Percentiles rank a stretch among this genome's conserved stretches.
Evolutionary conservation across 495 filamentous ascomycete species (phyloP).

Genomic region (Daldinia loculata): DNA sequence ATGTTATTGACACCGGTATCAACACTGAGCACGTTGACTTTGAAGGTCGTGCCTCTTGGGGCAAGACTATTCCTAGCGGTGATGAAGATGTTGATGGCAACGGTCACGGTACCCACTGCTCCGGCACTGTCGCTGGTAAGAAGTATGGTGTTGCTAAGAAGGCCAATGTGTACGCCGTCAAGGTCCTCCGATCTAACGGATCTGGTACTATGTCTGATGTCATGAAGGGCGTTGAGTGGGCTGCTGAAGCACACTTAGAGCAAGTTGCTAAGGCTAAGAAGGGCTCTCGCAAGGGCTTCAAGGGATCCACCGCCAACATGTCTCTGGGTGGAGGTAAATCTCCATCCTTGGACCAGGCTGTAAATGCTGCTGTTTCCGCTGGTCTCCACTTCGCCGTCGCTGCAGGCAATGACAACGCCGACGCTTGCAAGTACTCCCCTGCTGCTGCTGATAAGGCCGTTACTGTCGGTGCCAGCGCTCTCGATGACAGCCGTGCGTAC

Average conservation of each 20-base stretch:
- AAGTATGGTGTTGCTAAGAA: conserved; percentile 99
- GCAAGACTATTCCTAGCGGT: conserved; percentile 87
- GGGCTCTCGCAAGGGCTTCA: conserved; percentile 92
- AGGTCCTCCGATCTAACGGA: conserved; percentile 96
- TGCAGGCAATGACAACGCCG: conserved; percentile 97
- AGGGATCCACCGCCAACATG: conserved; percentile 99
- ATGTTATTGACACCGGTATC: conserved; percentile 98
- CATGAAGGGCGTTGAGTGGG: conserved; percentile 97
- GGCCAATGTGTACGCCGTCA: conserved; percentile 94
- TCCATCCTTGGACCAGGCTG: conserved; percentile 83
- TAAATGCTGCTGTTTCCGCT: conserved; percentile 89
- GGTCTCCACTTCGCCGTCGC: conserved; percentile 98
- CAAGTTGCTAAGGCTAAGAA: conserved; percentile 78
- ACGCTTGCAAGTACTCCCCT: conserved; percentile 99
- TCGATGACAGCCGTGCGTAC: conserved; percentile 96
- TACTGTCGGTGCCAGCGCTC: conserved; percentile 93
- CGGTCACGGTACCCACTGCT: conserved; percentile 99
- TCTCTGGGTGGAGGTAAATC: conserved; percentile 97
- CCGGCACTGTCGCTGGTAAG: conserved; percentile 95
- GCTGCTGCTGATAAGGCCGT: conserved; percentile 91
- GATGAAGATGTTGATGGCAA: conserved; percentile 95
- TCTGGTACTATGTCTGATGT: conserved; percentile 99
- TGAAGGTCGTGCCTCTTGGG: conserved; percentile 93
- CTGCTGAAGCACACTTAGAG: conserved; percentile 79
- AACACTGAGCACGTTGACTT: conserved; percentile 96